Percentiles rank a stretch among this genome's conserved stretches.
phyloP scores from a whole-genome alignment of 345 rosid genomes.

The Arabidopsis arenosa region DNA sequence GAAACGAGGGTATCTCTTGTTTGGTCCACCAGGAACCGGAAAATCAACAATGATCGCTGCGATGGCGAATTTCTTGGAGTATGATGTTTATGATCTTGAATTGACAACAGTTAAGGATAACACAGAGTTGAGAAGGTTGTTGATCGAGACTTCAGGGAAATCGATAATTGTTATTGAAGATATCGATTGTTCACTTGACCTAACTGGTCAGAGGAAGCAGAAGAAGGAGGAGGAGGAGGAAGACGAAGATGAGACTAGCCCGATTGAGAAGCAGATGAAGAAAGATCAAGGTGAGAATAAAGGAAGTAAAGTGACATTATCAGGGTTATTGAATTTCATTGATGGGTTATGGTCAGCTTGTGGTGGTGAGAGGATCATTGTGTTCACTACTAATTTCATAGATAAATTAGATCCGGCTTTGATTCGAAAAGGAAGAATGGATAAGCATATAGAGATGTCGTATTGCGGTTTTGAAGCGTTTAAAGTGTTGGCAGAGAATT shows the following conservation, averaged over 20 bases:
- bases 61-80: constrained; percentile 63
- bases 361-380: constrained; percentile 55
- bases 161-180: constrained; percentile 71
- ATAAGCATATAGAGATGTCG: constrained; percentile 52
- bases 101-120: constrained; percentile 60
- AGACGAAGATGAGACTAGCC: constrained; percentile 23
- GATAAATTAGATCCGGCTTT: constrained; percentile 56
- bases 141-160: constrained; percentile 56
- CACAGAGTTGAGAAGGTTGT: constrained; percentile 58
- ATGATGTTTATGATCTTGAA: constrained; percentile 75
- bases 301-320: constrained; percentile 51
- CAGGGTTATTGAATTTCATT: constrained; percentile 51
- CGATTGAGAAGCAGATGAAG: constrained; percentile 7
- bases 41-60: constrained; percentile 74
- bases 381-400: constrained; percentile 55
- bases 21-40: constrained; percentile 79
- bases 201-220: constrained; percentile 54
- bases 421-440: constrained; percentile 58
- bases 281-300: constrained; percentile 27
- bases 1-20: constrained; percentile 78
- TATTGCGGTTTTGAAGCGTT: constrained; percentile 52
- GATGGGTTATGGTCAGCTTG: constrained; percentile 61
- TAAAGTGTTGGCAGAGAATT: constrained; percentile 53
- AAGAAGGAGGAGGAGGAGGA: constrained; percentile 24
- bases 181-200: constrained; percentile 66